Evolutionary conservation across 306 rosid genomes (phyloP), one percentile per base, ranked within the genome.

Genomic region (Vigna reflexopilosa): DNA sequence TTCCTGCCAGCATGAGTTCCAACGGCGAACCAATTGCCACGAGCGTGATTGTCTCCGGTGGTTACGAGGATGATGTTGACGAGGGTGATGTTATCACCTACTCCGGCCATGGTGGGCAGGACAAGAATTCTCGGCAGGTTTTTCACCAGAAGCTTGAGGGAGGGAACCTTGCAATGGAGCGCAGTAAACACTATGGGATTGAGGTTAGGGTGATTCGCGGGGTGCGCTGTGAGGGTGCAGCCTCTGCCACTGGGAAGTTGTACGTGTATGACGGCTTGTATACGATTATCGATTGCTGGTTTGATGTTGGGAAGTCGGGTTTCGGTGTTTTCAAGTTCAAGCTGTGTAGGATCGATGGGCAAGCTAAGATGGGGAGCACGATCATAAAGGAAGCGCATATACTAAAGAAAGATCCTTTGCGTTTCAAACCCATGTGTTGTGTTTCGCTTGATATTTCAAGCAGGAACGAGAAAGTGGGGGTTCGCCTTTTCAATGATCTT

Each of bases 61-160:
- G 98, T 3, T 96, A 93, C 13, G 99, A 90, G 83, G 99, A 93
- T 59, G 99, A 93, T 50, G 85, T 88, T 34, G 99, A 96, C 67
- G 82, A 83, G 2, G 98, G 98, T 4, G 98, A 96, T 67, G 91
- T 88, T 30, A 87, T 96, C 59, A 91, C 90, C 24, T 93, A 93
- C 65, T 86, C 99, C 0, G 97, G 98, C n/a, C 99, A 96, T 63
- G 99, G 97, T 3, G 98, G 99, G 61, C 98, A 93, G 84, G 97
- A 90, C 75, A 96, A 93, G 86, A 63, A 85, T 14, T 85, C 85
- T 30, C 88, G 58, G 76, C 99, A 96, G 74, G 89, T 91, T 72
- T 82, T 68, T 61, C 89, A 96, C 64, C 97, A 93, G 87, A 96
- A 93, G 87, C 78, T 96, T 54, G 98, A 96, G 80, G 94, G 96